Evolutionary conservation across 164 flowering plant species (phyloP).

Genomic region (Liriodendron chinense): DNA sequence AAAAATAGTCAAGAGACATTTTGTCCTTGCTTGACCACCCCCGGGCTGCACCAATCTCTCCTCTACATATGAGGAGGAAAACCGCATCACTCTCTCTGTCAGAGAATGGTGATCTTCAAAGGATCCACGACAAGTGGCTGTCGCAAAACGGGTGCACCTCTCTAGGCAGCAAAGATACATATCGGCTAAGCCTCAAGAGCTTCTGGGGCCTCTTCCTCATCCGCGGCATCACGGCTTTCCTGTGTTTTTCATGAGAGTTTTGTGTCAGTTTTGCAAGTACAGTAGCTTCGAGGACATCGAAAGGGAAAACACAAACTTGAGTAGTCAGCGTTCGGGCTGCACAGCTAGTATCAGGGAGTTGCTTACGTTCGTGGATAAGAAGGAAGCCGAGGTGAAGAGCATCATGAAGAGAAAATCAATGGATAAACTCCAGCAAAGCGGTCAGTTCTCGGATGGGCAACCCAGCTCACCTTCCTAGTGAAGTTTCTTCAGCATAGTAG

Average conservation of each 20-base stretch:
- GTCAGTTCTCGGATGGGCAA: constrained; percentile 39
- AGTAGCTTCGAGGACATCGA: constrained; percentile 28
- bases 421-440: constrained; percentile 24
- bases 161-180: constrained; percentile 33
- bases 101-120: constrained; percentile 88
- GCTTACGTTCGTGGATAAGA: constrained; percentile 61
- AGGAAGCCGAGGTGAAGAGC: constrained; percentile 46
- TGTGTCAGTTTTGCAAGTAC: constrained; percentile 53
- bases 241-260: constrained; percentile 46
- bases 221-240: constrained; percentile 61
- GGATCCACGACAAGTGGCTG: constrained; percentile 79
- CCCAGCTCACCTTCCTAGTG: constrained; percentile 19
- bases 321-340: constrained; percentile 11
- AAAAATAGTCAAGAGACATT: too few relatives aligned
- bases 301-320: constrained; percentile 14
- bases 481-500: not conserved
- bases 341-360: constrained; percentile 46
- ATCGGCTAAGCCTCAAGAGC: constrained; percentile 60
- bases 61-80: too few relatives aligned
- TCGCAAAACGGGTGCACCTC: constrained; percentile 35
- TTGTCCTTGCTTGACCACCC: too few relatives aligned
- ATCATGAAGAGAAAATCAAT: constrained; percentile 24
- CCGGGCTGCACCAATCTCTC: too few relatives aligned
- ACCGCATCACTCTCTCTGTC: constrained; percentile 85
- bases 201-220: constrained; percentile 96